These are phyloP conservation scores for Pseudocercospora vitis DNA, from an alignment of 2,329 filamentous ascomycete genomes.

Conservation along the genomic window DNA sequence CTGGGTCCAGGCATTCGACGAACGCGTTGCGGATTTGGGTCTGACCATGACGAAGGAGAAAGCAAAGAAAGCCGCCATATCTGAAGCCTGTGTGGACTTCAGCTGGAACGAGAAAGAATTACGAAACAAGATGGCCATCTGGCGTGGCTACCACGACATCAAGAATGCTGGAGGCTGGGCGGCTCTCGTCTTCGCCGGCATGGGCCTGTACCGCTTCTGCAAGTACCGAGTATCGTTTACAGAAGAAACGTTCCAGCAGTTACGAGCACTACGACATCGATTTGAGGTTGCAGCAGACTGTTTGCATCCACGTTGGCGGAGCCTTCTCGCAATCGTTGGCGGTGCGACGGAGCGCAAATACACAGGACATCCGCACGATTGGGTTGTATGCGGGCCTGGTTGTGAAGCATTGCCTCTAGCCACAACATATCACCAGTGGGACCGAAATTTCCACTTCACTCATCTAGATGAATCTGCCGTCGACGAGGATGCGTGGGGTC, in stretches of 20 bases:
- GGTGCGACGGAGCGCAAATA: constrained; percentile 45
- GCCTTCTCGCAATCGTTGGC: constrained; percentile 51
- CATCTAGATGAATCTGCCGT: constrained; percentile 54
- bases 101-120: constrained; percentile 60
- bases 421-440: constrained; percentile 50
- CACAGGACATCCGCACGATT: constrained; percentile 53
- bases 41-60: constrained; percentile 38
- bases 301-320: constrained; percentile 47
- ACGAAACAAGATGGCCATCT: constrained; percentile 55
- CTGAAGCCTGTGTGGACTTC: constrained; percentile 56
- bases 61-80: constrained; percentile 53
- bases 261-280: constrained; percentile 48
- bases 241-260: constrained; percentile 50
- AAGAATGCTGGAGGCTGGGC: constrained; percentile 59
- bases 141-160: constrained; percentile 61
- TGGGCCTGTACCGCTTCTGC: constrained; percentile 61
- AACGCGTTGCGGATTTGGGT: constrained; percentile 48
- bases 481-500: constrained; percentile 51
- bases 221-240: constrained; percentile 59
- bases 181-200: constrained; percentile 57
- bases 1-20: constrained; percentile 58
- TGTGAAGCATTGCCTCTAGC: constrained; percentile 48
- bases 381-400: constrained; percentile 47
- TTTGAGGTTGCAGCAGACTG: constrained; percentile 42
- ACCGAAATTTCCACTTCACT: constrained; percentile 50